Evolutionary conservation across 225 moss, liverwort and hornwort genomes (phyloP), one percentile per base, ranked within the genome.

Genomic region (Antitrichia curtipendula): DNA sequence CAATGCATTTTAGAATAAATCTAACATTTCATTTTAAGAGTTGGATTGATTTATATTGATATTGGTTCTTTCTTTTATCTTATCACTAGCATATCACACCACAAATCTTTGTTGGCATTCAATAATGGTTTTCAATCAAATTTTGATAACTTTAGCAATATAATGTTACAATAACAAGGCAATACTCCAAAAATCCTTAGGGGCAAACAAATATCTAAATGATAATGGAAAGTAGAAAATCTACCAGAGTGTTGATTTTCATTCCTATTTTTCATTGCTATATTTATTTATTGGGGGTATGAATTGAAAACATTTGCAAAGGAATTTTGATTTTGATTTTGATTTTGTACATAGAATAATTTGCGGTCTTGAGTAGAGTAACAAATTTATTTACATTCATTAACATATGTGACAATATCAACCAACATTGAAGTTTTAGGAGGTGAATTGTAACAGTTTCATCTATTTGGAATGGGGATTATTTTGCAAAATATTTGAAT

Each of bases 401-500:
- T 50, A 5, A 34, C 6, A 45, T 72, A 72, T 45, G 16, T 71
- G 10, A 72, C 28, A 47, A 73, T 43, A 49, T 49, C 12, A 32
- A 74, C 1, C 4, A 0, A 14, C 24, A 77, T 40, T 40, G 10
- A 18, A 16, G 11, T 40, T 28, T 79, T 79, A 8, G 17, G 19
- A 59, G 2, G 12, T 59, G 5, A 79, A 41, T 43, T 59, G 6
- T 19, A 1, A 2, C 41, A 41, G 40, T 41, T 59, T 31, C 31
- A 79, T 29, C 20, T 8, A 79, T 18, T 38, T 0, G 0, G 2
- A 57, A 25, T 7, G 7, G 16, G 3, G 3, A 25, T 10, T 57
- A n/a, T 52, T 78, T 6, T 34, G n/a, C 54, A 41, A 40, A 29
- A 9, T 29, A 2, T 29, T 2, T 1, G 3, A 29, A 40, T 13